These are phyloP conservation scores for Kuraishia capsulata DNA, from an alignment of 805 yeast species.

Conservation along the genomic window DNA sequence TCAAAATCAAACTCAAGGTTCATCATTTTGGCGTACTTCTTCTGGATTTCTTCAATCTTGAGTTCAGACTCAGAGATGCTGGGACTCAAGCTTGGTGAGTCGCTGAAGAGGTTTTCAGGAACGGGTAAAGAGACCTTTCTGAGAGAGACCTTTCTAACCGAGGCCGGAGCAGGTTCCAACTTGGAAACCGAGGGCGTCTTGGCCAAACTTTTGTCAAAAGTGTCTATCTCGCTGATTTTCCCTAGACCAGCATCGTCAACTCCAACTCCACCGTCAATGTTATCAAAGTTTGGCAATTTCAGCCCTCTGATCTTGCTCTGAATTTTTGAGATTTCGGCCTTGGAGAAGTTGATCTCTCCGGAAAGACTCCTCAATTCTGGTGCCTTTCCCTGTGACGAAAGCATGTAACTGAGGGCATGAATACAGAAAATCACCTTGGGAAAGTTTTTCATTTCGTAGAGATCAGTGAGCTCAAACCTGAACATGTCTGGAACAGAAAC, in stretches of 20 bases:
- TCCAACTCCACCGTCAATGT: slow-evolving; percentile 23
- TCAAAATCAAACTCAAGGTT: slow-evolving; percentile 8
- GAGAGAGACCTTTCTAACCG: background rate
- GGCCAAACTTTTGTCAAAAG: background rate
- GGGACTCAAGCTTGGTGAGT: background rate
- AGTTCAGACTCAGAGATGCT: slow-evolving; percentile 1
- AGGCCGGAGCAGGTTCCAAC: slow-evolving; percentile 4
- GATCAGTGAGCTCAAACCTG: slow-evolving; percentile 84
- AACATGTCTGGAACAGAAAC: slow-evolving; percentile 81
- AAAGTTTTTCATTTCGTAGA: slow-evolving; percentile 83
- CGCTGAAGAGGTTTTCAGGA: background rate
- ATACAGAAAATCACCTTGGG: slow-evolving; percentile 92
- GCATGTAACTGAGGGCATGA: slow-evolving; percentile 76
- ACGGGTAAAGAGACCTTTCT: background rate
- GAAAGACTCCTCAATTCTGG: slow-evolving; percentile 56
- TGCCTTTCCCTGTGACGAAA: slow-evolving; percentile 47
- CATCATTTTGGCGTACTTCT: slow-evolving; percentile 15
- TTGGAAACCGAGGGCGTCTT: slow-evolving; percentile 5
- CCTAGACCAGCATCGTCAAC: slow-evolving; percentile 6
- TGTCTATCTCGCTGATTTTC: background rate
- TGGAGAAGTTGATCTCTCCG: slow-evolving; percentile 53
- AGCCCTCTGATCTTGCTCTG: slow-evolving; percentile 61
- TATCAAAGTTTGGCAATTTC: slow-evolving; percentile 68
- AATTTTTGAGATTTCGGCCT: slow-evolving; percentile 60
- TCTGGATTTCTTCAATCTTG: slow-evolving; percentile 19